Base-by-base conservation (phyloP, 2,329 filamentous ascomycete species). In the Penicillium decumbens region DNA sequence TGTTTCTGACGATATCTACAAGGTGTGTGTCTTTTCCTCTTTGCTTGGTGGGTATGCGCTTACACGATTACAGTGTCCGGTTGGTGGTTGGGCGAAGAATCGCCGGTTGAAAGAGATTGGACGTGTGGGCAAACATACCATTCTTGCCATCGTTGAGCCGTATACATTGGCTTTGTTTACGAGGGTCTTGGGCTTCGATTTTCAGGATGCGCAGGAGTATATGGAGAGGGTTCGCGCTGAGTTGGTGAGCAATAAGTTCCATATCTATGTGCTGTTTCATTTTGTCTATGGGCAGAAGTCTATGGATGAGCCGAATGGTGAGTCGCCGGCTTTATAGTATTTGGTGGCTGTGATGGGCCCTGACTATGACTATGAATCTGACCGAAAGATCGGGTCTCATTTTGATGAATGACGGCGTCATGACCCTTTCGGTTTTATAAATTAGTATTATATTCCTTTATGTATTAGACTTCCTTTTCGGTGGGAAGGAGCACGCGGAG, bases 161-260 rank as follows among this genome's bases (percentile, higher is more conserved):
- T 71, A 70, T 50, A 64, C 65, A 3, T 56, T 72, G 12, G 69
- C 68, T 3, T 60, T 72, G 8, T 71, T 69, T 45, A 72, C 70
- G 5, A 59, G 68, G 5, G 60, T 71, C 1, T 54, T 71, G 9
- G 69, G 68, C 1, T 65, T 61, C 52, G 47, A 60, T 0, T 63
- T 55, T 10, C 66, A 69, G 29, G 61, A 69, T 12, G 62, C 66
- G 6, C 61, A 61, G 29, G 58, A 59, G 15, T 63, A 60, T 33
- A 59, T 66, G 55, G 53, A 65, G 4, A 60, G 61, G 44, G 64
- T 65, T 25, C 62, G 62, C 15, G 49, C 51, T 4, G 65, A 68
- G 43, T 40, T 66, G 24, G 43, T 62, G 24, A 57, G 51, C 41
- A 46, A 43, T 12, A 57, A 58, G 15, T 50, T 57, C 18, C 66